These are phyloP conservation scores for Epicoccum sorghinum DNA, from an alignment of 2,329 filamentous ascomycete genomes.

Conservation along the genomic window DNA sequence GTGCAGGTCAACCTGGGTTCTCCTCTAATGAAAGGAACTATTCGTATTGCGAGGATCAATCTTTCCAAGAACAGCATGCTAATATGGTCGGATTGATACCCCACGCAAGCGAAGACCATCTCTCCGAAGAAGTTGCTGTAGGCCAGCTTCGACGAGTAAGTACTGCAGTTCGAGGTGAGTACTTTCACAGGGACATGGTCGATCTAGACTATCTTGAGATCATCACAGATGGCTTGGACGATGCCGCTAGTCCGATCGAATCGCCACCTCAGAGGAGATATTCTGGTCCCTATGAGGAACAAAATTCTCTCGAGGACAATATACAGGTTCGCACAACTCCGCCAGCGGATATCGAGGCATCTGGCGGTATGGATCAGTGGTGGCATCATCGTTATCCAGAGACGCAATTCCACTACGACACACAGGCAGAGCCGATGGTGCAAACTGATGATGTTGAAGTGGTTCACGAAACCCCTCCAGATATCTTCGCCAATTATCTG, in stretches of 20 bases:
- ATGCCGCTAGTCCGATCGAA: background rate
- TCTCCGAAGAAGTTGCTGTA: background rate
- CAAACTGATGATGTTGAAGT: background rate
- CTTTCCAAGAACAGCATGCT: background rate
- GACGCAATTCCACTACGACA: conserved; percentile 10
- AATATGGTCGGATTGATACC: background rate
- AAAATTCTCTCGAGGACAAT: background rate
- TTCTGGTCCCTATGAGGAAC: background rate
- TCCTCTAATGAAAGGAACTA: background rate
- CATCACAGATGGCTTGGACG: background rate
- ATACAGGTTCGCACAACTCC: conserved; percentile 6
- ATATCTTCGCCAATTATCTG: background rate
- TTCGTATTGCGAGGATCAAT: no score
- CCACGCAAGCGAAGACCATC: background rate
- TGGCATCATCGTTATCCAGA: conserved; percentile 9
- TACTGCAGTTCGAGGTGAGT: conserved; percentile 2
- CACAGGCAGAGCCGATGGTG: conserved; percentile 1
- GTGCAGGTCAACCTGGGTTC: conserved; percentile 12
- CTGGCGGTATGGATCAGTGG: background rate
- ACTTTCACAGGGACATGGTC: conserved; percentile 8
- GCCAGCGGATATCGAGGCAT: background rate
- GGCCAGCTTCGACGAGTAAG: conserved; percentile 11
- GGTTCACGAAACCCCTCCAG: conserved; percentile 14
- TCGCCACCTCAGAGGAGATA: background rate
- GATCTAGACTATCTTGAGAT: conserved; percentile 7